These are phyloP conservation scores for Ceratocystis albifundus DNA, from an alignment of 2,329 filamentous ascomycete genomes.

Conservation along the genomic window DNA sequence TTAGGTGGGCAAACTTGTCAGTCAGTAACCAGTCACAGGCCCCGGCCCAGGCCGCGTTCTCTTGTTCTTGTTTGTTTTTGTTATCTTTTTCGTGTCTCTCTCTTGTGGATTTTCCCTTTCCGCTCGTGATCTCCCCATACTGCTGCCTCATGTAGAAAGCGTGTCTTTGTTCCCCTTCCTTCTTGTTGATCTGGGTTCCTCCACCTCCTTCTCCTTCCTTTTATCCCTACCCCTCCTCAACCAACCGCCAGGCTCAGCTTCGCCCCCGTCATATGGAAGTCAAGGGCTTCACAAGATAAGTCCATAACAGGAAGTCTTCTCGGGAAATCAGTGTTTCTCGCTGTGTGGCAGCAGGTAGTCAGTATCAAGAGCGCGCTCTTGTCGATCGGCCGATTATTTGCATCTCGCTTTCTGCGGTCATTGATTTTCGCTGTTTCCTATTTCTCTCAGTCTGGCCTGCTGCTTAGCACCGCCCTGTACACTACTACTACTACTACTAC, in stretches of 20 bases:
- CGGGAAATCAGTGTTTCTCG: neutral
- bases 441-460: neutral
- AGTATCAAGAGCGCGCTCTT: neutral
- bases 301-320: neutral
- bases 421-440: neutral
- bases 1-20: conserved; percentile 6
- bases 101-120: neutral
- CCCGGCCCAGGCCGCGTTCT: neutral
- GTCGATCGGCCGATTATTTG: neutral
- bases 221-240: neutral
- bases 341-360: neutral
- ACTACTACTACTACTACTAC: neutral
- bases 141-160: neutral
- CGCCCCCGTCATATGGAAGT: neutral
- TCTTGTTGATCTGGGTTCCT: neutral
- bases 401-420: neutral
- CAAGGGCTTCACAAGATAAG: neutral
- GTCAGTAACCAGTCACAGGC: neutral
- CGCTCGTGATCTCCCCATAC: neutral
- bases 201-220: neutral
- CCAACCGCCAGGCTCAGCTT: neutral
- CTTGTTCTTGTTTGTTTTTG: neutral
- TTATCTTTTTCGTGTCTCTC: neutral
- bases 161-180: neutral
- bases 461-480: too few relatives aligned